Evolutionary conservation across 805 yeast species (phyloP), one percentile per base, ranked within the genome.

Genomic region (Yarrowia keelungensis): DNA sequence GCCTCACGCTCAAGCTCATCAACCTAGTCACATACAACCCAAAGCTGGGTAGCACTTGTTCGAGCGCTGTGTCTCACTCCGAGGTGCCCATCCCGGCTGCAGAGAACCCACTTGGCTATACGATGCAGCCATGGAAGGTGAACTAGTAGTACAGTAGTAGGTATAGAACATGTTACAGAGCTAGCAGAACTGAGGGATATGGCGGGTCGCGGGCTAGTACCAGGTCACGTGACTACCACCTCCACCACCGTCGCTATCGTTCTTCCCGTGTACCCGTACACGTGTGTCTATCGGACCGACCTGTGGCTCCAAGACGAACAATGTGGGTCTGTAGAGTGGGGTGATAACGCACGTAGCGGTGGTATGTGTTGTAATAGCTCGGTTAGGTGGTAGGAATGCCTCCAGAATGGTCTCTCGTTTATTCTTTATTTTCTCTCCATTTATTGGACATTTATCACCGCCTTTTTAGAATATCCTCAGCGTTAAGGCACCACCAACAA

Each of bases 51-150:
- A 26, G 39, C 39, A 38, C 39, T 38, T 10, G 39, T 11, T 8
- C 19, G 19, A 19, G 19, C 19, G 19, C 19, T 19, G 19, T 46
- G 50, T 46, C 50, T 46, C 50, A 46, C n/a, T 14, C 50, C 15
- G 12, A 19, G n/a, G 50, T 16, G 47, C 35, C 50, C 50, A 46
- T 46, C 50, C 35, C 50, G 50, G 50, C 50, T 46, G 50, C 50
- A 46, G 32, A 8, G 35, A 16, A 43, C 47, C 10, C 47, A 43
- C 47, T 16, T 8, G 26, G 47, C 32, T 26, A 26, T 26, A 26
- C 32, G 32, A 26, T 26, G 32, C 32, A 26, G 32, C 32, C 7
- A 3, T 26, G 32, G 32, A 26, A 26, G 32, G 32, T 3, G 7
- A 5, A 26, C 19, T 26, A 26, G 32, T 26, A 26, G 32, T 19